Conservation (phyloP, 371 early-diverging fungal species). For the Mucor mucedo region DNA sequence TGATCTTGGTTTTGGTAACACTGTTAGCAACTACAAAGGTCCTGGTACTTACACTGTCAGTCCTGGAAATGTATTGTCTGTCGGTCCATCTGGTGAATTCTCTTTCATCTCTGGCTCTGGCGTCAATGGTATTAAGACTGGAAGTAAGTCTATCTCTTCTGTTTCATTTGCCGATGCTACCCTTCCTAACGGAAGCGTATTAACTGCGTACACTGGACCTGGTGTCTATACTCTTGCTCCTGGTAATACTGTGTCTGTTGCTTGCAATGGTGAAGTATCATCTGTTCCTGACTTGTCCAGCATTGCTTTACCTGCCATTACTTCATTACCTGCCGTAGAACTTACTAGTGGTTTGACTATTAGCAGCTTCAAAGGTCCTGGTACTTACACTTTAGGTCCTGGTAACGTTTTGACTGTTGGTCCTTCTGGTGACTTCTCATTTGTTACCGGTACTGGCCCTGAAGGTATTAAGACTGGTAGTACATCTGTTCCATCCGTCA, state of each 20-base stretch:
- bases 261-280: neutral
- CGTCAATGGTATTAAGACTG: neutral
- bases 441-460: no score
- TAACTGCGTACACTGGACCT: constrained; percentile 9
- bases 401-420: no score
- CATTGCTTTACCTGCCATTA: neutral
- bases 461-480: no score
- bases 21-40: neutral
- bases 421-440: no score
- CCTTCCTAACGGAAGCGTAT: neutral
- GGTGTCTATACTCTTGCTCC: constrained; percentile 6
- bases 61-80: neutral
- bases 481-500: no score
- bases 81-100: neutral
- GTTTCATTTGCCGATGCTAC: neutral
- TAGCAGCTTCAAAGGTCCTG: constrained; percentile 6
- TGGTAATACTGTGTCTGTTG: neutral
- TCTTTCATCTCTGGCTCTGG: constrained; percentile 1
- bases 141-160: neutral
- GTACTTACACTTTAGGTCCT: constrained; percentile 2
- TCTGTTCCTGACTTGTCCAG: neutral
- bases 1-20: neutral
- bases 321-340: neutral
- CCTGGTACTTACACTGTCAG: constrained; percentile 2
- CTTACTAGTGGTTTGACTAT: neutral